Conservation (phyloP, 2,329 filamentous ascomycete species). For the Leptographium radiaticola region DNA sequence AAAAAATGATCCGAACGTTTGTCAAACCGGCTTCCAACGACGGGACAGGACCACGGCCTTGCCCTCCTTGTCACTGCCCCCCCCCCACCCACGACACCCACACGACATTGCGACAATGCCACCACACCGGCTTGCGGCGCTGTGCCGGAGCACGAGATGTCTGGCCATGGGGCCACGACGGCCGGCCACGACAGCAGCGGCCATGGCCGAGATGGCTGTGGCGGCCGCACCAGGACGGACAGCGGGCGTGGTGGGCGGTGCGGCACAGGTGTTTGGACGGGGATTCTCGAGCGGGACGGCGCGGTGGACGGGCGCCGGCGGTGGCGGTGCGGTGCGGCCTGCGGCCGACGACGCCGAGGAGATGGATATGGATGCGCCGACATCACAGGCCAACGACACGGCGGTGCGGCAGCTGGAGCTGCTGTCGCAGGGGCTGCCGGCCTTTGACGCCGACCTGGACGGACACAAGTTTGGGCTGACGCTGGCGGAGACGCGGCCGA, state of each 20-base stretch:
- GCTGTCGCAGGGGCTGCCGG: constrained; percentile 19
- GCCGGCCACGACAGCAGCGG: neutral
- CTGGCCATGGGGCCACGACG: constrained; percentile 21
- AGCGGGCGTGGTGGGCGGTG: too few relatives aligned
- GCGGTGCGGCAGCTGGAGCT: constrained; percentile 23
- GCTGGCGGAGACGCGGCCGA: constrained; percentile 14
- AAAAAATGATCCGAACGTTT: too few relatives aligned
- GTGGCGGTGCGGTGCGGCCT: neutral
- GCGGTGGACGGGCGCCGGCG: neutral
- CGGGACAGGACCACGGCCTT: too few relatives aligned
- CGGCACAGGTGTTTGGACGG: neutral
- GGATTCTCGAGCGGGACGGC: neutral
- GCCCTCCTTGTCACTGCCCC: too few relatives aligned
- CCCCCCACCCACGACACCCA: neutral
- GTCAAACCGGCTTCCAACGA: too few relatives aligned
- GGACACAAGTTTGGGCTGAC: constrained; percentile 75
- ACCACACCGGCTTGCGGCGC: constrained; percentile 34
- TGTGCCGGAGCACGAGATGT: constrained; percentile 24
- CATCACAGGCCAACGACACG: constrained; percentile 28
- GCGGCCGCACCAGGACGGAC: neutral
- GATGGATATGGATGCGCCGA: neutral
- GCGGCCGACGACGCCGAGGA: neutral
- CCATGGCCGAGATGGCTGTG: neutral
- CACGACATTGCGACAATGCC: constrained; percentile 28
- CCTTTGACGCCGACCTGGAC: constrained; percentile 18